A percentile compares a stretch with the other conserved stretches of the same genome.
phyloP scores from a whole-genome alignment of 352 stramenopile genomes.

The Blastocystis sp. region DNA sequence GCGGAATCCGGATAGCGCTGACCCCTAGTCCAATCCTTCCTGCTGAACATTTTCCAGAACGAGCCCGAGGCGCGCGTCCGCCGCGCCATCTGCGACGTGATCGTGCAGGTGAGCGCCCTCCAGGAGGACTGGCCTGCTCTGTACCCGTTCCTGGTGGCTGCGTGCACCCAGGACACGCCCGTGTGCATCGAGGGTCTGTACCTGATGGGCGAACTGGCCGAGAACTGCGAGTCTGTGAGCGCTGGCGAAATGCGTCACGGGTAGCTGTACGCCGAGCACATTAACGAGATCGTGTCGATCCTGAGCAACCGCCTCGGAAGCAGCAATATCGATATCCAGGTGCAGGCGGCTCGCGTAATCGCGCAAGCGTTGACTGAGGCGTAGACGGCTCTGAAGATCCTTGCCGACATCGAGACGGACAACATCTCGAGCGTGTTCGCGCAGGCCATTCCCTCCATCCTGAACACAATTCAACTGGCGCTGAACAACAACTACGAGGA shows the following conservation, averaged over 20 bases:
- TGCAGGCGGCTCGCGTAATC: slow-evolving; percentile 9
- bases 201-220: slow-evolving; percentile 28
- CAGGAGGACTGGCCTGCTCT: slow-evolving; percentile 8
- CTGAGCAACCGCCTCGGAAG: background rate
- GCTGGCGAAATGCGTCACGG: background rate
- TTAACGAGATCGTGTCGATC: slow-evolving; percentile 9
- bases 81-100: slow-evolving; percentile 23
- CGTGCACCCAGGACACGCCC: background rate
- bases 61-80: slow-evolving; percentile 27
- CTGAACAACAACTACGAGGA: slow-evolving; percentile 16
- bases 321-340: background rate
- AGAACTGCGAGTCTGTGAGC: slow-evolving; percentile 1
- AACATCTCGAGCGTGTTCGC: slow-evolving; percentile 21
- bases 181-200: slow-evolving; percentile 48
- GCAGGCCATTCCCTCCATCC: background rate
- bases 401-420: slow-evolving; percentile 10
- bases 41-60: slow-evolving; percentile 21
- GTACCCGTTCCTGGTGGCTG: slow-evolving; percentile 14
- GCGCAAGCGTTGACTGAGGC: background rate
- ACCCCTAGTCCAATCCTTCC: slow-evolving; percentile 8
- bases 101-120: slow-evolving; percentile 29
- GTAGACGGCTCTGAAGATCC: slow-evolving; percentile 36
- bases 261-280: background rate
- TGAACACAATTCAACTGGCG: slow-evolving; percentile 10
- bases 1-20: background rate